These are phyloP conservation scores for Thozetella sp. DNA, from an alignment of 495 filamentous ascomycete genomes.

Conservation along the genomic window DNA sequence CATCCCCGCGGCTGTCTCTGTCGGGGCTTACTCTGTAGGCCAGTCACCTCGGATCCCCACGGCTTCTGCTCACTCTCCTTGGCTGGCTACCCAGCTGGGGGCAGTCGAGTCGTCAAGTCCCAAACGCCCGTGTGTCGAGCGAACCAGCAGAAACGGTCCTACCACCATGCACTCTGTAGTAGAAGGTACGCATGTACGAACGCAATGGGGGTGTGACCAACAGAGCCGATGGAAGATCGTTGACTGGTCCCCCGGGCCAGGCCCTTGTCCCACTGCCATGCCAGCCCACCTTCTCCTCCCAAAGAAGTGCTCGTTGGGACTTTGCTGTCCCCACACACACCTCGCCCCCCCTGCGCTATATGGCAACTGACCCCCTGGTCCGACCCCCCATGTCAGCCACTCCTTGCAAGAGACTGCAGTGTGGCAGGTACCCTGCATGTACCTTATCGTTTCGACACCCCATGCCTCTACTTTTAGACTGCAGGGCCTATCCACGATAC, in stretches of 20 bases:
- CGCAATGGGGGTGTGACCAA: too few species aligned
- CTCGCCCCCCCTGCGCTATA: background rate
- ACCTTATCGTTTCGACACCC: conserved; percentile 10
- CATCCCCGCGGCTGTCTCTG: too few species aligned
- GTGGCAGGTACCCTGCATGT: conserved; percentile 5
- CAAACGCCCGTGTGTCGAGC: too few species aligned
- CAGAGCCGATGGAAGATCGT: background rate
- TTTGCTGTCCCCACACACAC: background rate
- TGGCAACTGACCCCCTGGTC: background rate
- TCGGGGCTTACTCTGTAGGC: too few species aligned
- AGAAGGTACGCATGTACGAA: too few species aligned
- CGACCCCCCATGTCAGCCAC: conserved; percentile 1
- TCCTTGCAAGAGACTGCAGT: background rate
- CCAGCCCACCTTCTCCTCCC: background rate
- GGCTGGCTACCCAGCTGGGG: too few species aligned
- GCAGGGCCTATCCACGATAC: conserved; percentile 21
- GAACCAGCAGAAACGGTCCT: too few species aligned
- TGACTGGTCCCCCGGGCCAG: background rate
- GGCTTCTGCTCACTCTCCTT: too few species aligned
- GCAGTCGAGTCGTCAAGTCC: too few species aligned
- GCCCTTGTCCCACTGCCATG: background rate
- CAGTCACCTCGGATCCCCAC: too few species aligned
- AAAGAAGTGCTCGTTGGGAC: background rate
- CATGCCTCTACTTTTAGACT: conserved; percentile 26
- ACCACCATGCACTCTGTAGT: too few species aligned